These are phyloP conservation scores for Starmerella apis DNA, from an alignment of 805 yeast species.

Conservation along the genomic window DNA sequence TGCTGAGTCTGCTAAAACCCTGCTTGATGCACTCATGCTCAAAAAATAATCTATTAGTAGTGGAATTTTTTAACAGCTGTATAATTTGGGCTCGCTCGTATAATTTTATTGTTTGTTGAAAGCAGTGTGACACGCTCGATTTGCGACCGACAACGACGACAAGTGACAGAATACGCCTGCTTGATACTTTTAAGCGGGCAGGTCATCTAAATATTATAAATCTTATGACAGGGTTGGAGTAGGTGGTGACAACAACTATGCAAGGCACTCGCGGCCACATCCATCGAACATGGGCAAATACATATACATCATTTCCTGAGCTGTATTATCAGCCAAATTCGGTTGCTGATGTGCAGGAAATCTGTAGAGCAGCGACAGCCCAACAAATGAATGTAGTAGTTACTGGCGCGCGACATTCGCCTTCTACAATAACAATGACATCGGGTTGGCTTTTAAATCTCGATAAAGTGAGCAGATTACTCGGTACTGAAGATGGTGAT, in stretches of 20 bases:
- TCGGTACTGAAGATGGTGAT: constrained; percentile 39
- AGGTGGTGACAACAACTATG: neutral
- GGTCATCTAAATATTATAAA: no score
- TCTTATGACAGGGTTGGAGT: no score
- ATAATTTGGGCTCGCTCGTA: no score
- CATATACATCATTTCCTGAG: constrained; percentile 66
- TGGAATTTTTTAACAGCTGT: no score
- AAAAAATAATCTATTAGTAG: neutral
- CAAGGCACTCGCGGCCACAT: constrained; percentile 10
- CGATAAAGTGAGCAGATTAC: constrained; percentile 58
- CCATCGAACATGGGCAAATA: constrained; percentile 84
- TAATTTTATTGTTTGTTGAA: neutral
- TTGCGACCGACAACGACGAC: no score
- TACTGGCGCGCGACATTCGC: constrained; percentile 93
- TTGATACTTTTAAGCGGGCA: neutral
- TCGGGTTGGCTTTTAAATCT: constrained; percentile 78
- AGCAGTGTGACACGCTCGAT: neutral
- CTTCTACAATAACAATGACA: constrained; percentile 82
- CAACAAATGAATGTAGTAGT: constrained; percentile 59
- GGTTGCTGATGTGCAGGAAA: constrained; percentile 54
- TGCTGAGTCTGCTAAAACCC: neutral
- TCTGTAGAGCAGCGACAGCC: constrained; percentile 56
- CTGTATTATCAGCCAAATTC: constrained; percentile 67
- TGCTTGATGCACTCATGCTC: constrained; percentile 3
- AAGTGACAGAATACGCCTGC: constrained; percentile 1